Evolutionary conservation across 2,329 filamentous ascomycete species (phyloP).

Genomic region (Sphaerulina musiva): DNA sequence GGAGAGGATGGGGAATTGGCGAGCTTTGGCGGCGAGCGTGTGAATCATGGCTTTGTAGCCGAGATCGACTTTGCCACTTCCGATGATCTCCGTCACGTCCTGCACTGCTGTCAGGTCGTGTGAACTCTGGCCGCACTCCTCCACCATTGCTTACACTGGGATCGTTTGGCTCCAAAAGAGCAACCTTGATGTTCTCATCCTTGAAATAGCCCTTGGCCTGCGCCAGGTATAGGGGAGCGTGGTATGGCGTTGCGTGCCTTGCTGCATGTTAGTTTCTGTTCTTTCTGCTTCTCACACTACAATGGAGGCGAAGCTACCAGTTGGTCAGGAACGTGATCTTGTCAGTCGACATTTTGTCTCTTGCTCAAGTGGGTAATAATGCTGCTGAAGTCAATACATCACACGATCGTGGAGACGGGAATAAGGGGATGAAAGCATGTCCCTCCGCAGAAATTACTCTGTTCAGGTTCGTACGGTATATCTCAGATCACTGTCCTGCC

Average conservation of each 20-base stretch:
- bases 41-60: constrained; percentile 84
- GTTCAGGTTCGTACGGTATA: constrained; percentile 76
- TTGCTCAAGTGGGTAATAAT: constrained; percentile 37
- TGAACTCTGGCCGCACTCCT: neutral
- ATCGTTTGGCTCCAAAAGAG: constrained; percentile 70
- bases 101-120: constrained; percentile 26
- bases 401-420: constrained; percentile 4
- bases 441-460: constrained; percentile 82
- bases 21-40: constrained; percentile 71
- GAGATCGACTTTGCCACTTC: constrained; percentile 67
- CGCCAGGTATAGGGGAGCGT: constrained; percentile 69
- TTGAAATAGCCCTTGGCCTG: constrained; percentile 70
- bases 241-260: constrained; percentile 77
- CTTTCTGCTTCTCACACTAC: neutral
- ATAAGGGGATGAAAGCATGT: constrained; percentile 65
- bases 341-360: constrained; percentile 61
- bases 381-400: constrained; percentile 37
- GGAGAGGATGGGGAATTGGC: constrained; percentile 64
- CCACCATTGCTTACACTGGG: constrained; percentile 51
- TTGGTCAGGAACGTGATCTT: constrained; percentile 82
- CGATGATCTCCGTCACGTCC: constrained; percentile 77
- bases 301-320: constrained; percentile 51
- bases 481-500: constrained; percentile 53
- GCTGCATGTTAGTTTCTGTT: constrained; percentile 2
- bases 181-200: constrained; percentile 70